Evolutionary conservation across 2,329 filamentous ascomycete species (phyloP).

Genomic region (Aureobasidium namibiae): DNA sequence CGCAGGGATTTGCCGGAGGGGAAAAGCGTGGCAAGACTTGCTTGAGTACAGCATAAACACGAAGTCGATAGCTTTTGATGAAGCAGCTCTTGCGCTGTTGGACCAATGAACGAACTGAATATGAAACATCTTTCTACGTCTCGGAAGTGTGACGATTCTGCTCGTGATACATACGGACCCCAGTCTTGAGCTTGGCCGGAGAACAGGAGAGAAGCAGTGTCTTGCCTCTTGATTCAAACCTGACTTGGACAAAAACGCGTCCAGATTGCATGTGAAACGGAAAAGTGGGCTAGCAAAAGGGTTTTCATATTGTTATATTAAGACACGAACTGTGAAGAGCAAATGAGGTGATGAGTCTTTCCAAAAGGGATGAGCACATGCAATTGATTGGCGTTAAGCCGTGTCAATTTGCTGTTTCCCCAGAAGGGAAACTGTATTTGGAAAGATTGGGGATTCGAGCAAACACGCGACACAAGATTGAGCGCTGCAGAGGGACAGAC

Average conservation of each 20-base stretch:
- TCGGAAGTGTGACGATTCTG: not conserved
- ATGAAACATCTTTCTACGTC: not conserved
- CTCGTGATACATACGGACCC: no score
- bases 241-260: not conserved
- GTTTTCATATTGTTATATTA: constrained; percentile 5
- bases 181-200: not conserved
- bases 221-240: not conserved
- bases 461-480: not conserved
- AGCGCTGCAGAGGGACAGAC: not conserved
- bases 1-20: not conserved
- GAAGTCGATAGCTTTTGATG: not conserved
- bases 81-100: not conserved
- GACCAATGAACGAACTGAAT: not conserved
- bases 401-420: not conserved
- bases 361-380: not conserved
- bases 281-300: not conserved
- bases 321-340: not conserved
- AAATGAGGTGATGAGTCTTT: constrained; percentile 6
- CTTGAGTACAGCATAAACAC: not conserved
- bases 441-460: not conserved
- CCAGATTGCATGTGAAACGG: not conserved
- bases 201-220: not conserved
- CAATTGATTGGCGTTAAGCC: not conserved
- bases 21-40: constrained; percentile 4
- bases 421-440: not conserved